Percentiles rank a stretch among this genome's conserved stretches.
phyloP scores from a whole-genome alignment of 257 asterid genomes.

The Solanum sejunctum region DNA sequence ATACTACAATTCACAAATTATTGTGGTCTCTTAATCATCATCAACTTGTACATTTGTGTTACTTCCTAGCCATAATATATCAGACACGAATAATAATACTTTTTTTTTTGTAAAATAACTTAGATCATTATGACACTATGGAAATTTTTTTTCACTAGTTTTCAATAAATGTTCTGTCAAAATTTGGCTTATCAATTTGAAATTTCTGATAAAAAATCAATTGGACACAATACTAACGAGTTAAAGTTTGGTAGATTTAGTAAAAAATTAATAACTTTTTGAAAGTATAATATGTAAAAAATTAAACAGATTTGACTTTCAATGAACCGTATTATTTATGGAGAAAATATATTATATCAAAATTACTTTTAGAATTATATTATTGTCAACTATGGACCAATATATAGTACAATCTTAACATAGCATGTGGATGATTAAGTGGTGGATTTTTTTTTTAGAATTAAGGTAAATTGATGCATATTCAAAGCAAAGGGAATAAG shows the following conservation, averaged over 20 bases:
- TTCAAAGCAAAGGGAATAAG: too few relatives aligned
- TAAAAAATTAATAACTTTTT: background rate
- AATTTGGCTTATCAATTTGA: background rate
- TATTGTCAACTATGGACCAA: background rate
- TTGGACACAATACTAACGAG: background rate
- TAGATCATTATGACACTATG: background rate
- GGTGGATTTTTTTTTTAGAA: too few relatives aligned
- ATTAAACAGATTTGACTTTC: background rate
- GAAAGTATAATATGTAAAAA: background rate
- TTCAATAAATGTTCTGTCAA: background rate
- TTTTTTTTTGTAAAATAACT: background rate
- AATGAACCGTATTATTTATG: background rate
- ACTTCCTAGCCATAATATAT: background rate
- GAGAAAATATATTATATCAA: too few relatives aligned
- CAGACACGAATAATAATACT: background rate
- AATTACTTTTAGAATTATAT: too few relatives aligned
- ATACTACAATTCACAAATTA: background rate
- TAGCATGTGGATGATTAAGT: too few relatives aligned
- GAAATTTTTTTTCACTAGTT: background rate
- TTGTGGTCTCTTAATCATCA: background rate
- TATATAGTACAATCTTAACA: too few relatives aligned
- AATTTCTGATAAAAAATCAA: background rate
- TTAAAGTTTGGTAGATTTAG: background rate
- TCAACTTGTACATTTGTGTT: background rate
- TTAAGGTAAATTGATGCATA: too few relatives aligned